Evolutionary conservation across 495 filamentous ascomycete species (phyloP), one percentile per base, ranked within the genome.

Genomic region (Hypoxylon trugodes): DNA sequence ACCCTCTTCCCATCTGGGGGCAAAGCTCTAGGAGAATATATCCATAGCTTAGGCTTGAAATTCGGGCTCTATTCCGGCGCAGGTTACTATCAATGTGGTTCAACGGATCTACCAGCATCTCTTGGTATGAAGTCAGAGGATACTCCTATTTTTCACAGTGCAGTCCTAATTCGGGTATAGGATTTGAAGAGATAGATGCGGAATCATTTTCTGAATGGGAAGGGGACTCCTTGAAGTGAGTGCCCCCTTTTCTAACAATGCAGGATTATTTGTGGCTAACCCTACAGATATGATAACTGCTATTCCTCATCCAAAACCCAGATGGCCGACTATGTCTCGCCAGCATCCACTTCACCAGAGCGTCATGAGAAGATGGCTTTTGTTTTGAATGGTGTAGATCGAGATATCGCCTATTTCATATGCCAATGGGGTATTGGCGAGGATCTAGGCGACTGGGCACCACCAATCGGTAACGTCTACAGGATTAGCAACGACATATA

Each of bases 11-110:
- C 84, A 0, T 72, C 67, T 2, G 82, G 82, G 1, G 81, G 82
- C 28, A 73, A 77, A 6, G 81, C 76, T 2, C 46, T 86, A 32
- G 81, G 79, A 0, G 59, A 79, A 4, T 83, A 79, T 50, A 65
- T 86, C 24, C 84, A 86, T 64, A 65, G 62, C 5, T 59, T 79
- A 2, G 78, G 77, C 1, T 58, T 86, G 16, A 69, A 80, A 30
- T 87, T 87, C 62, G 84, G 85, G 0, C 75, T 85, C 0, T 86
- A 87, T 56, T 81, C 81, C 10, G 81, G 83, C 33, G 79, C 76
- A 2, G 84, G 83, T 9, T 71, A 69, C 10, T 67, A 70, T n/a
- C 69, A 72, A 42, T 76, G 72, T 59, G 61, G 61, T 24, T 69
- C 62, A 16, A 68, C 65, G 9, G 57, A 71, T 26, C 65, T 68